Conservation (phyloP, 148 eudicot species). For the Fallopia convolvulus region DNA sequence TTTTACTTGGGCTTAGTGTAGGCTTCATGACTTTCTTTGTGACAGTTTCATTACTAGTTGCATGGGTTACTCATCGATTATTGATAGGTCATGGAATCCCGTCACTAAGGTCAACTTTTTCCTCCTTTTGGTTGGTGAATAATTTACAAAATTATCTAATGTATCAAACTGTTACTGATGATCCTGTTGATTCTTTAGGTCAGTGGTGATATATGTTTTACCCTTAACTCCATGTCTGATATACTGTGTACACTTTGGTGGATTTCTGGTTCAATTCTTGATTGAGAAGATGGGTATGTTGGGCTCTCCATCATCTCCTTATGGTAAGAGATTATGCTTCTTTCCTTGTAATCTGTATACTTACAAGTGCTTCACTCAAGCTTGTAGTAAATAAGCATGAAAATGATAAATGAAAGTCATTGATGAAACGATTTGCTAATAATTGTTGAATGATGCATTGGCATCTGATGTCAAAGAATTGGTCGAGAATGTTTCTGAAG, state of each 20-base stretch:
- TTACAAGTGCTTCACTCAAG: not conserved
- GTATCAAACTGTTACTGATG: not conserved
- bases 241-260: slow-evolving; percentile 71
- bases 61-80: slow-evolving; percentile 55
- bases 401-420: too few species aligned
- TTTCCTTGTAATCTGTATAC: not conserved
- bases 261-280: slow-evolving; percentile 56
- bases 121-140: not conserved
- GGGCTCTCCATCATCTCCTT: slow-evolving; percentile 90
- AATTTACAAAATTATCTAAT: not conserved
- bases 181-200: slow-evolving; percentile 36
- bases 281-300: slow-evolving; percentile 98
- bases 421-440: not conserved
- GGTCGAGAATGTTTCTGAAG: not conserved
- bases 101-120: slow-evolving; percentile 53
- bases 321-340: slow-evolving; percentile 46
- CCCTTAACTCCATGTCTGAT: slow-evolving; percentile 64
- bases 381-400: not conserved
- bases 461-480: not conserved
- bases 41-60: slow-evolving; percentile 64
- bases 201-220: slow-evolving; percentile 48
- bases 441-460: not conserved
- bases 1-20: slow-evolving; percentile 71
- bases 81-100: slow-evolving; percentile 31
- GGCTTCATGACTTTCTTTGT: slow-evolving; percentile 62